Evolutionary conservation across 345 rosid species (phyloP), one percentile per base, ranked within the genome.

Genomic region (Adansonia digitata): DNA sequence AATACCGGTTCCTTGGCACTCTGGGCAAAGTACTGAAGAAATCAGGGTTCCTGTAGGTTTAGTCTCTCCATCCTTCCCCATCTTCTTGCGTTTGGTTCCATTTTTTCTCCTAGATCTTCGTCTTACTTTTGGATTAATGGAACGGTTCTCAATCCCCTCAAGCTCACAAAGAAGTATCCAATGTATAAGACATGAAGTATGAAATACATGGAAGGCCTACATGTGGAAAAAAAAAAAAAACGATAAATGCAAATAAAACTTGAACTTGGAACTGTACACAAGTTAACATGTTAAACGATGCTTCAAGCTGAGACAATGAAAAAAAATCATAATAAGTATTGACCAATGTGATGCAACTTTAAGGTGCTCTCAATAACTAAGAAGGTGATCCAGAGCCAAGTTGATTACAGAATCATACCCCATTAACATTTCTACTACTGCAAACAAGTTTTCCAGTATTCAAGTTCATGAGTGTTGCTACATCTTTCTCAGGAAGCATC

Each of bases 201-300:
- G 98, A 80, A 86, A 93, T n/a, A 96, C 85, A 79, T 93, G 99
- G 83, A 92, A 96, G 35, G 94, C 93, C 97, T 91, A 81, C 80
- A 77, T 0, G 51, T 60, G n/a, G 68, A 68, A 26, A 34, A 43
- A 75, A 22, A 70, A 68, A 26, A 34, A 43, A 75, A 15, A 59
- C 7, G 45, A 55, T 31, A 29, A 62, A 29, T 24, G 13, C 35
- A 69, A 77, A 20, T 49, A 71, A 77, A 31, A 46, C n/a, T 1
- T 37, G 27, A 60, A 51, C 20, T 68, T 43, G 45, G 70, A 42
- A 42, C 7, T 27, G 52, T 37, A 35, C 37, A 17, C 7, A 17
- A 35, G 48, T 37, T 15, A 40, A 66, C 42, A 22, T 15, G 57
- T 11, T 62, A 34, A 24, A 31, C 22, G 10, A 40, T 51, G 43